Base-by-base conservation (phyloP, 208 protist species). In the Trypanosoma boissoni region DNA sequence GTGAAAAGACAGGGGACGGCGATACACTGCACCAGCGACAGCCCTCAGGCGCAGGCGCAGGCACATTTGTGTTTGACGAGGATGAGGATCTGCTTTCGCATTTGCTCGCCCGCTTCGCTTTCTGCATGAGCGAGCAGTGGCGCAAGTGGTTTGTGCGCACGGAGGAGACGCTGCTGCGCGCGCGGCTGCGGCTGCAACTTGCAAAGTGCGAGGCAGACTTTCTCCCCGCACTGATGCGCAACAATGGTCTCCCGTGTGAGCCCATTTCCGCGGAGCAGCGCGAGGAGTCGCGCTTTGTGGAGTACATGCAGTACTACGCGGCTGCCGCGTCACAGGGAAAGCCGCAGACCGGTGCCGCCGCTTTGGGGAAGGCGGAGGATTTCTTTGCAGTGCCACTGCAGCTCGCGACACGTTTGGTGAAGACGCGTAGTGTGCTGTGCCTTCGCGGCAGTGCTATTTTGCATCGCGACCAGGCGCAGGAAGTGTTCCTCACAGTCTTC, bases 71-170 rank as follows among this genome's bases (percentile, higher is more conserved):
- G 21, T 95, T 95, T 58, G 74, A 85, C n/a, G 60, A 55, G 0
- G 83, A 88, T 34, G 87, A 96, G 41, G 90, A 96, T 43, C 59
- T 89, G 49, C 58, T 86, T 14, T 92, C 86, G 3, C 88, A 94
- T 55, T 72, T 80, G 27, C 72, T 92, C 10, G 73, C 83, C 51
- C 84, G 90, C 53, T 87, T 87, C 50, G 90, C 85, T n/a, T 96
- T 94, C 54, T 96, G 90, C 67, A 91, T 90, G 84, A 91, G 78
- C 54, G 87, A 96, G 58, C 62, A 68, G 26, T 96, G 90, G 90
- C 79, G 90, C 29, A 88, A 94, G 57, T 96, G 90, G 87, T 80
- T 93, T 42, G 71, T 92, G 16, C 39, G 63, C 24, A 74, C 72
- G 3, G 90, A 96, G 67, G 86, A 92, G 55, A 68, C 83, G 16